phyloP scores from a whole-genome alignment of 805 yeast species.

The Ogataea populi-albae region DNA sequence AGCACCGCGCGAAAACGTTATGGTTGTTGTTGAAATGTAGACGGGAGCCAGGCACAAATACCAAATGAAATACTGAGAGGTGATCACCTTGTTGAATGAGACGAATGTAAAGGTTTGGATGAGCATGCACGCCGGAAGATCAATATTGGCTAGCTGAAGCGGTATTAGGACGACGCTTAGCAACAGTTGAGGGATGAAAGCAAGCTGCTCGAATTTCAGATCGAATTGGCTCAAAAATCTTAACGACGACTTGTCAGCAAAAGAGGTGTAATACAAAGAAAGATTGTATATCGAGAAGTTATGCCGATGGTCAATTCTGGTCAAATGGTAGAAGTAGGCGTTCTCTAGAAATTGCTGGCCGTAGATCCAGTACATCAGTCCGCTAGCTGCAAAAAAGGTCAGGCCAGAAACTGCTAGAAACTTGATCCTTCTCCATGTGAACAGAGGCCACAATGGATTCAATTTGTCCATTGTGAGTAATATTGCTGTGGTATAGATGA shows the following conservation, averaged over 20 bases:
- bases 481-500: conserved; percentile 79
- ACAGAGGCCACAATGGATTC: conserved; percentile 34
- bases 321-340: conserved; percentile 78
- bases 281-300: conserved; percentile 88
- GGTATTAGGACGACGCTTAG: conserved; percentile 63
- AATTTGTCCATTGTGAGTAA: conserved; percentile 36
- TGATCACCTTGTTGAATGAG: conserved; percentile 76
- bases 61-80: conserved; percentile 97
- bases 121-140: conserved; percentile 55
- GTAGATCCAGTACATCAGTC: conserved; percentile 62
- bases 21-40: conserved; percentile 47
- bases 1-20: conserved; percentile 39
- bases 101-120: conserved; percentile 79
- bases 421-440: conserved; percentile 41
- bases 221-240: conserved; percentile 6
- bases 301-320: conserved; percentile 88
- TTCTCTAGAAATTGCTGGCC: conserved; percentile 75
- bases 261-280: conserved; percentile 61
- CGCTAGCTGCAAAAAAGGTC: conserved; percentile 48
- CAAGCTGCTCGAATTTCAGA: conserved; percentile 40
- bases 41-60: conserved; percentile 82
- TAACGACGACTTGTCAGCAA: conserved; percentile 19
- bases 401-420: conserved; percentile 40
- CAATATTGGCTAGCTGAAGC: conserved; percentile 36
- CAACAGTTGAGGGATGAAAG: conserved; percentile 80